Conservation (phyloP, 768 basidiomycete species). For the Pleurotus tuoliensis region DNA sequence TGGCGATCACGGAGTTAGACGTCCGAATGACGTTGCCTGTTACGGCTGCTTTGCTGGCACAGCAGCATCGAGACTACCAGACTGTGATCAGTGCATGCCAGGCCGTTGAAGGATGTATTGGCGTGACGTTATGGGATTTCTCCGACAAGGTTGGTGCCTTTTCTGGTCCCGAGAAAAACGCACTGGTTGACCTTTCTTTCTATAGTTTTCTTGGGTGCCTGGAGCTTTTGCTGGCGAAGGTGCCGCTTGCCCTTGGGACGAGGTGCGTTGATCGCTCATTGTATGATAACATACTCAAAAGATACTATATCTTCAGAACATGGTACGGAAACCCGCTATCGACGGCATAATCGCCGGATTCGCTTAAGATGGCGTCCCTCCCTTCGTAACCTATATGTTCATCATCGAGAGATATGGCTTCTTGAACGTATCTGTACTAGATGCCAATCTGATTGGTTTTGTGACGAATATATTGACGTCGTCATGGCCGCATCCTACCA, state of each 20-base stretch:
- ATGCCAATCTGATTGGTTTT: too few relatives aligned
- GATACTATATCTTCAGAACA: slow-evolving; percentile 22
- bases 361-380: not conserved
- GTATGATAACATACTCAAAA: not conserved
- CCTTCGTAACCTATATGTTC: too few relatives aligned
- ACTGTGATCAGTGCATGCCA: slow-evolving; percentile 37
- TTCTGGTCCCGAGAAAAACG: not conserved
- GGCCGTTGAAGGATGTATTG: slow-evolving; percentile 18
- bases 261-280: slow-evolving; percentile 8
- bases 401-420: too few relatives aligned
- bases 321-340: slow-evolving; percentile 41
- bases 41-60: slow-evolving; percentile 28
- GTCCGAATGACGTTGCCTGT: slow-evolving; percentile 39
- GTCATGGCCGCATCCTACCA: too few relatives aligned
- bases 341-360: slow-evolving; percentile 40
- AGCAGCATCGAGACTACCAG: slow-evolving; percentile 41
- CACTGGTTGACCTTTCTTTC: not conserved
- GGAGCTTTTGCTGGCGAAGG: slow-evolving; percentile 21
- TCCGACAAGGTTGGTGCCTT: slow-evolving; percentile 19
- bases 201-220: slow-evolving; percentile 23
- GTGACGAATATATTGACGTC: too few relatives aligned
- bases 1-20: slow-evolving; percentile 48
- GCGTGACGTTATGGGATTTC: slow-evolving; percentile 21
- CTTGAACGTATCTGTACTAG: too few relatives aligned
- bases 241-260: slow-evolving; percentile 21